A percentile compares a stretch with the other conserved stretches of the same genome.
These are phyloP conservation scores for Entomortierella chlamydospora DNA, from an alignment of 192 early-diverging fungal genomes.

Conservation along the genomic window DNA sequence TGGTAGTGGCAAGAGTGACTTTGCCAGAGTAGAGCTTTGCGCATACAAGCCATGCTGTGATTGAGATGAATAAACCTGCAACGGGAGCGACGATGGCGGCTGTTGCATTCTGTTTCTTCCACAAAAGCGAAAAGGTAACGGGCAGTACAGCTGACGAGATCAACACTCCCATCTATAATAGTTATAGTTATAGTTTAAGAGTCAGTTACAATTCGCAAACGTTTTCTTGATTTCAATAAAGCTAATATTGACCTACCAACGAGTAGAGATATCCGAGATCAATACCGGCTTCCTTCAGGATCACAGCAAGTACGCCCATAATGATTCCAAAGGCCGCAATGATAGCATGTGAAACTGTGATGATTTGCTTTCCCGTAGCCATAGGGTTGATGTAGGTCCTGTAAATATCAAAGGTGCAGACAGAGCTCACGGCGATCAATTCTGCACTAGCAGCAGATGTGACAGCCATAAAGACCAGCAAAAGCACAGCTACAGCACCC, in stretches of 20 bases:
- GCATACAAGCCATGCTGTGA: slow-evolving; percentile 71
- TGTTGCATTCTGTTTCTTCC: slow-evolving; percentile 69
- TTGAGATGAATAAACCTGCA: slow-evolving; percentile 62
- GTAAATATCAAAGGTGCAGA: slow-evolving; percentile 80
- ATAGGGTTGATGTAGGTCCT: slow-evolving; percentile 76
- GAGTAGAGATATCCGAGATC: slow-evolving; percentile 74
- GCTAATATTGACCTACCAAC: slow-evolving; percentile 36
- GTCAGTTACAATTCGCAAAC: no score
- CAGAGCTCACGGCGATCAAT: slow-evolving; percentile 79
- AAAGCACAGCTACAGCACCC: slow-evolving; percentile 71
- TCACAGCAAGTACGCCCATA: slow-evolving; percentile 75
- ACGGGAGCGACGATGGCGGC: slow-evolving; percentile 68
- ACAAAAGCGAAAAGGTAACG: slow-evolving; percentile 72
- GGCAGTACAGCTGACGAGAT: slow-evolving; percentile 73
- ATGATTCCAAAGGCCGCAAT: slow-evolving; percentile 72
- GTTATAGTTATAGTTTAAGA: no score
- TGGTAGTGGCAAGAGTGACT: slow-evolving; percentile 67
- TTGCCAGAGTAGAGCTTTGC: slow-evolving; percentile 63
- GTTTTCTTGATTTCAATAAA: not conserved
- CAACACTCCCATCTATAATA: slow-evolving; percentile 74
- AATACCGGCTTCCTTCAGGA: slow-evolving; percentile 72
- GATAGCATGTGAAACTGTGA: slow-evolving; percentile 62
- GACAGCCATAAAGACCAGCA: slow-evolving; percentile 83
- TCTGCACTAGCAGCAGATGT: slow-evolving; percentile 82
- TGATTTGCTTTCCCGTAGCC: slow-evolving; percentile 70